Evolutionary conservation across 164 flowering plant genomes (phyloP), one percentile per base, ranked within the genome.

Genomic region (Platanus orientalis): DNA sequence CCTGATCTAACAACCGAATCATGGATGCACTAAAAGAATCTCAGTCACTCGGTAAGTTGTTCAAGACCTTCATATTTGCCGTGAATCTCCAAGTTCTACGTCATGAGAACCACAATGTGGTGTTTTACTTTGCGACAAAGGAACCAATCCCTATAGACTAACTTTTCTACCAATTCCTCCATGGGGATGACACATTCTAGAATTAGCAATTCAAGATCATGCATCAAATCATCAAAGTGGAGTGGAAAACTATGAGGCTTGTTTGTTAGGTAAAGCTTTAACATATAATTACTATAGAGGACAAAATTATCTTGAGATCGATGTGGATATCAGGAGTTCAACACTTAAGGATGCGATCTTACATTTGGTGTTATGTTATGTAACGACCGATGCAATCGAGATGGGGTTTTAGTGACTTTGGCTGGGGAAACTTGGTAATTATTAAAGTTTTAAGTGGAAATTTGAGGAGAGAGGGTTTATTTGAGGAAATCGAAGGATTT

Each of bases 41-140:
- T 4, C 91, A 88, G 1, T 48, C 84, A 4, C 52, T 0, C 1
- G 83, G 82, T 1, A 60, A 60, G 6, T 73, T 79, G 6, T 62
- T 75, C 17, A 89, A 93, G 56, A 60, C 86, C 54, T 94, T 90
- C 71, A 52, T 94, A 25, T 71, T 90, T 57, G 97, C 96, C 23
- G 83, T 94, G 6, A 94, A 94, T 63, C 80, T 94, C 25, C 98
- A 90, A 58, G 75, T 94, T 42, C 98, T 96, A 1, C 95, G 96
- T 0, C 71, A 87, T 24, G 96, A 90, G 2, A 79, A 80, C 47
- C 77, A 94, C 78, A 87, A 90, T 62, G 97, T 96, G 1, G 98
- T 94, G 3, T 89, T 90, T 69, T 94, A 90, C 74, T 94, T 86
- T 75, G 80, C 85, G 2, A 64, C 95, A 0, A 87, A 84, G 19